Base-by-base conservation (phyloP, 2,329 filamentous ascomycete genomes). In the Fusarium verrucosum region DNA sequence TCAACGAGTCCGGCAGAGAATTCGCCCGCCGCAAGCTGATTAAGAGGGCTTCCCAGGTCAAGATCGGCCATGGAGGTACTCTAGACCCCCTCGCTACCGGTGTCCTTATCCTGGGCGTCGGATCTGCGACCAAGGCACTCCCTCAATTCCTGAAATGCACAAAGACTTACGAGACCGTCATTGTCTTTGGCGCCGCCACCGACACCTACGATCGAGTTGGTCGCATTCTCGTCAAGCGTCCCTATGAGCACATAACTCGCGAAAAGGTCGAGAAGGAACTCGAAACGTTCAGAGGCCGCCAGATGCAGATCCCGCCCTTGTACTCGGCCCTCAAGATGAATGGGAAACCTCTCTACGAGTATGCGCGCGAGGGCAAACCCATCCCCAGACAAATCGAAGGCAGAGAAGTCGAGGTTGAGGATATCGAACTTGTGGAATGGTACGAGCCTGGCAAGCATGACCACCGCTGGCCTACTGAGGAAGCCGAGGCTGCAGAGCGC, bases 41-140 rank as follows among this genome's bases (percentile, higher is more conserved):
- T 63, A 85, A 87, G 75, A 84, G 84, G 69, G 81, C 84, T 2
- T 75, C 89, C 7, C 87, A 92, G 62, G 89, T 98, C 69, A 99
- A 98, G 82, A 91, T 98, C 73, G 95, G 95, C 30, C 95, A 99
- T 79, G 95, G 95, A 60, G 95, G 95, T 38, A 99, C 95, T 3
- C 85, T 99, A 17, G 95, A 99, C 74, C 95, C 95, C 23, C 85
- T 97, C 71, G 95, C 95, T 10, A 97, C 94, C 2, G 95, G 95
- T 41, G 92, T 99, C 22, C 85, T 99, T 45, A 93, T 98, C 64
- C 83, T 95, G 8, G 95, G 94, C 53, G 84, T 97, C 49, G 95
- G 94, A 32, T 88, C 85, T 58, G 95, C 92, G 35, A 99, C 95
- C 52, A 99, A 98, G 77, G 81, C 85, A 14, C 84, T 99, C 2